A percentile compares a stretch with the other conserved stretches of the same genome.
These are phyloP conservation scores for Protomyces inouyei DNA, from an alignment of 1,139 yeast genomes.

Conservation along the genomic window DNA sequence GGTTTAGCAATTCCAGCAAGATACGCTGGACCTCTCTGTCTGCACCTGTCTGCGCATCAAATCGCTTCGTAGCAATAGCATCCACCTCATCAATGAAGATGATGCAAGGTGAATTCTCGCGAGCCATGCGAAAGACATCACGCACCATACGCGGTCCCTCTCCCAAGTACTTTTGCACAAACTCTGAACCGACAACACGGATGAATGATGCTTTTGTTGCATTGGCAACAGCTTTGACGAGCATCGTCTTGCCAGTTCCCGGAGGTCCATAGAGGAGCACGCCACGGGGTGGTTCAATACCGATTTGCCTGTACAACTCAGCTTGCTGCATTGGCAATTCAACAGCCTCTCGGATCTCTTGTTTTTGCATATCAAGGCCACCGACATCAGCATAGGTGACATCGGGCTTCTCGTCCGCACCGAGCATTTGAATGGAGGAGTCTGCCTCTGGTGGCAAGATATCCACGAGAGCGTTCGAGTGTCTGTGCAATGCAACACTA, in stretches of 20 bases:
- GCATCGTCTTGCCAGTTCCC: slow-evolving; percentile 98
- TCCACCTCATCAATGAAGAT: slow-evolving; percentile 97
- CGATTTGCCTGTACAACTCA: slow-evolving; percentile 92
- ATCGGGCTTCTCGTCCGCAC: slow-evolving; percentile 83
- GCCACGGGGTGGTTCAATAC: slow-evolving; percentile 98
- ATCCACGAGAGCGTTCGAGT: slow-evolving; percentile 94
- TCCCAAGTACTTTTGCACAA: slow-evolving; percentile 95
- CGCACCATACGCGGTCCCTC: slow-evolving; percentile 99
- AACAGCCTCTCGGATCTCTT: slow-evolving; percentile 97
- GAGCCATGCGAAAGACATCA: slow-evolving; percentile 92
- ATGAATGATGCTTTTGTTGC: slow-evolving; percentile 92
- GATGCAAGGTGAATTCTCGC: slow-evolving; percentile 95
- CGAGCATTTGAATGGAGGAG: slow-evolving; percentile 88
- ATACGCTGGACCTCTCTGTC: slow-evolving; percentile 99
- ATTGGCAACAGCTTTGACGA: slow-evolving; percentile 98
- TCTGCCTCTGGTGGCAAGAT: slow-evolving; percentile 98
- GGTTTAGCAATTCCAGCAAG: slow-evolving; percentile 87
- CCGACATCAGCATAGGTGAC: slow-evolving; percentile 92
- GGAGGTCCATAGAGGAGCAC: slow-evolving; percentile 97
- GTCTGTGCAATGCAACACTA: slow-evolving; percentile 96
- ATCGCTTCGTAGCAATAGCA: slow-evolving; percentile 98
- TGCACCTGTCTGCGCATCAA: slow-evolving; percentile 99
- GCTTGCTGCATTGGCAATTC: slow-evolving; percentile 95
- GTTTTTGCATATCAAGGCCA: slow-evolving; percentile 98
- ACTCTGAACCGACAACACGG: slow-evolving; percentile 95